Evolutionary conservation across 345 rosid genomes (phyloP), one percentile per base, ranked within the genome.

Genomic region (Gossypium mustelinum): DNA sequence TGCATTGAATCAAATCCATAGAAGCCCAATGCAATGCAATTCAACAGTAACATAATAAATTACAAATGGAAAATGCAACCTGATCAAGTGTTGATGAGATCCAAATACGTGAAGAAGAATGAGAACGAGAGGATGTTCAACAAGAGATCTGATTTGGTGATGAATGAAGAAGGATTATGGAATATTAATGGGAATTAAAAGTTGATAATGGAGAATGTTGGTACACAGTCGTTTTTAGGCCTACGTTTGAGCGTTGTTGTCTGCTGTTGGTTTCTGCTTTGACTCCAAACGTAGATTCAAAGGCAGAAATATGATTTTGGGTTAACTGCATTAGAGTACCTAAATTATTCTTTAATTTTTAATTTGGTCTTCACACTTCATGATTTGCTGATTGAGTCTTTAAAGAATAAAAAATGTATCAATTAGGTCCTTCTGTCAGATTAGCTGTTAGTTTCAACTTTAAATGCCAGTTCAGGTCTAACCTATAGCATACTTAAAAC

Each of bases 51-150:
- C 73, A 52, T 24, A 14, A 68, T 22, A 50, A 48, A 47, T 22
- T 22, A 44, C n/a, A 18, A 47, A 2, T 29, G 73, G 20, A 70
- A 17, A 51, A 34, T 34, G 41, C 41, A 47, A 70, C 73, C 73
- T 70, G 73, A 58, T n/a, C 6, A 52, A 70, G 61, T 52, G 13
- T 52, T 34, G 61, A 52, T 34, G 47, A 70, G 61, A 70, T 70
- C 60, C 73, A 70, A 70, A 52, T 45, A 3, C 22, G 45, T 52
- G 73, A 9, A 51, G 45, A 27, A 51, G 57, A 48, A 68, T 13
- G 18, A 67, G 20, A 65, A 4, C 10, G 27, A 65, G 7, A 44
- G 1, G 57, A 22, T 47, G 41, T 22, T 63, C 18, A 41, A 34
- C 25, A 44, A 24, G 72, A 68, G 72, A 68, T 68, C 72, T 48